Base-by-base conservation (phyloP, 2,329 filamentous ascomycete species). In the Mycosphaerella arachidis region DNA sequence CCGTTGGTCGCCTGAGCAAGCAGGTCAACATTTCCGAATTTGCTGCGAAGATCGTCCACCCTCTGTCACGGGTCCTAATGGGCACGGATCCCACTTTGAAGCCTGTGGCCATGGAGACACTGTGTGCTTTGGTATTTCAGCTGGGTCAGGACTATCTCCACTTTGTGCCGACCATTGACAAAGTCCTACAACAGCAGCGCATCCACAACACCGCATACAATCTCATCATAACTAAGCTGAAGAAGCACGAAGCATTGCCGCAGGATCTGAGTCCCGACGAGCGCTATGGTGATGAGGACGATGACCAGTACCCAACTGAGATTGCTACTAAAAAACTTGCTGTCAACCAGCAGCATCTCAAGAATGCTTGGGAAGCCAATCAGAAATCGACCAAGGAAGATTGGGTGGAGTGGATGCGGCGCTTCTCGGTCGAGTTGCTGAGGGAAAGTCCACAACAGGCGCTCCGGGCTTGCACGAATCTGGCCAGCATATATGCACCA, bases 1-100 rank as follows among this genome's bases (percentile, higher is more conserved):
- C 92, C 0, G 87, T 99, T 61, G 93, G 92, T 24, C 93, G 94
- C 72, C 86, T 99, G 18, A 97, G 94, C 6, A 88, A 92, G 56
- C 92, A 96, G 74, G 94, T 99, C 68, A 99, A 99, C 71, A 85
- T 99, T 24, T 97, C 95, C 48, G 94, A 99, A 74, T 97, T 93
- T 72, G 92, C 95, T 5, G 92, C 93, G 13, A 91, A 94, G 72
- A 97, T 99, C 72, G 92, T 99, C 43, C 95, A 99, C 71, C 93
- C 93, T 0, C 81, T 99, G 6, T 90, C 91, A 2, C 85, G 94
- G 64, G 86, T 97, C 4, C 81, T 97, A 55, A 85, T 86, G 13
- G 85, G 85, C 53, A 85, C 80, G 53, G 93, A 97, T 67, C 82
- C 85, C 9, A 79, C 84, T 1, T 77, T 99, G 61, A 88, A 92